Percentiles rank a stretch among this genome's conserved stretches.
These are phyloP conservation scores for Leptodontidium sp. DNA, from an alignment of 2,329 filamentous ascomycete genomes.

Conservation along the genomic window DNA sequence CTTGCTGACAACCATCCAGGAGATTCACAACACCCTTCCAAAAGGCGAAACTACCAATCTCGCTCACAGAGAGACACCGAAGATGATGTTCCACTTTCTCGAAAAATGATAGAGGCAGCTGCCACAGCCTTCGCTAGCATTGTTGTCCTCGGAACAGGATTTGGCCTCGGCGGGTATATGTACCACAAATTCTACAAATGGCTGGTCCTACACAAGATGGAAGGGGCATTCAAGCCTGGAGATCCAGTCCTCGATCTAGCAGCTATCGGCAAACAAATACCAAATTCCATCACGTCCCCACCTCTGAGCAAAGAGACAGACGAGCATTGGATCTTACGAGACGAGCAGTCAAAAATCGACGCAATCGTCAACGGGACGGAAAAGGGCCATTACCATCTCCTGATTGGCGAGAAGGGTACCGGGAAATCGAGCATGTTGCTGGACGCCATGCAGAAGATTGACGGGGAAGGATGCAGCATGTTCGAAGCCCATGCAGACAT, in stretches of 20 bases:
- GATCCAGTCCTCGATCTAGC: constrained; percentile 89
- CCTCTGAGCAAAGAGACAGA: constrained; percentile 48
- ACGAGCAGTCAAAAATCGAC: constrained; percentile 84
- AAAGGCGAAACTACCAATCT: constrained; percentile 12
- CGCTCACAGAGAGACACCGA: constrained; percentile 15
- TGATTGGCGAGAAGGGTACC: constrained; percentile 95
- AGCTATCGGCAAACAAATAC: constrained; percentile 66
- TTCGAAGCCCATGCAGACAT: constrained; percentile 95
- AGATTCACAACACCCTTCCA: constrained; percentile 20
- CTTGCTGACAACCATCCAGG: constrained; percentile 17
- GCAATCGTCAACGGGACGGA: constrained; percentile 78
- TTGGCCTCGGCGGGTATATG: constrained; percentile 72
- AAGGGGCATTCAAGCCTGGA: constrained; percentile 88
- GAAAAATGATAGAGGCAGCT: constrained; percentile 77
- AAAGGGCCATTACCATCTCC: constrained; percentile 85
- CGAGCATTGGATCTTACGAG: constrained; percentile 81
- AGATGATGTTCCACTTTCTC: constrained; percentile 35
- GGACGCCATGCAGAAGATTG: constrained; percentile 91
- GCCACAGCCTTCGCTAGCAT: constrained; percentile 81
- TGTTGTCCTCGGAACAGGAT: constrained; percentile 71
- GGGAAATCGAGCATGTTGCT: constrained; percentile 97
- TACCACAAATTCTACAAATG: constrained; percentile 90
- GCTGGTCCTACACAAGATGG: constrained; percentile 90
- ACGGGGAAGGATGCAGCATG: constrained; percentile 91
- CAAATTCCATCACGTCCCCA: constrained; percentile 47